Base-by-base conservation (phyloP, 805 yeast species). In the Alloascoidea africana region DNA sequence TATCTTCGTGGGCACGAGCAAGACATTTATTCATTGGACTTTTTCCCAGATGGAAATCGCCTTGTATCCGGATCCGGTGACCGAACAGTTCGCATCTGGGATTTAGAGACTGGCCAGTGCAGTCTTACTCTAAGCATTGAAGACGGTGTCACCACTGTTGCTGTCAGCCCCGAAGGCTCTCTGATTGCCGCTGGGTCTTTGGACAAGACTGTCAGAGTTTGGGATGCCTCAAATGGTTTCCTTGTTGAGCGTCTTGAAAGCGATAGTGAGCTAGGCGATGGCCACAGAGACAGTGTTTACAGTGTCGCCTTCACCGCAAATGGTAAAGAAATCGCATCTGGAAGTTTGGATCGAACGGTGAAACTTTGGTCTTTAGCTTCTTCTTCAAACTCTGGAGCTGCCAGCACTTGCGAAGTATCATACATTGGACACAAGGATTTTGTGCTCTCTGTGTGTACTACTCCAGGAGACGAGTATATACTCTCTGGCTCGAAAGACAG, bases 81-180 rank as follows among this genome's bases (percentile, higher is more conserved):
- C 61, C 74, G 94, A 51, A 85, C 96, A 14, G 96, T 89, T 27
- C 73, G 96, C 55, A 80, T 91, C 52, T 89, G 98, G 98, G 96
- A 89, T 58, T 70, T 87, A 54, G 74, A 82, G 48, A 71, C 85
- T 32, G 91, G 94, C 16, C 86, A 83, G 61, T 84, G 95, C 56
- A 76, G 86, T 16, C 67, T 86, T 52, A 86, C 95, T 35, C 66
- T 89, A 46, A 73, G 86, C 14, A 87, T 89, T 50, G 96, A 89
- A 60, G 97, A 89, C 56, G 98, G 98, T 48, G 97, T 89, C 38
- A 89, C 98, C 39, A 89, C 98, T 0, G 96, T 89, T 35, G 95
- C 96, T 15, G 89, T 89, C 33, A 83, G 95, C 5, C 96, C 96
- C 36, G 94, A 89, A 58, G 96, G 96, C 32, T 74, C 78, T 48